These are phyloP conservation scores for Ceratocystiopsis brevicomis DNA, from an alignment of 2,329 filamentous ascomycete genomes.

Conservation along the genomic window DNA sequence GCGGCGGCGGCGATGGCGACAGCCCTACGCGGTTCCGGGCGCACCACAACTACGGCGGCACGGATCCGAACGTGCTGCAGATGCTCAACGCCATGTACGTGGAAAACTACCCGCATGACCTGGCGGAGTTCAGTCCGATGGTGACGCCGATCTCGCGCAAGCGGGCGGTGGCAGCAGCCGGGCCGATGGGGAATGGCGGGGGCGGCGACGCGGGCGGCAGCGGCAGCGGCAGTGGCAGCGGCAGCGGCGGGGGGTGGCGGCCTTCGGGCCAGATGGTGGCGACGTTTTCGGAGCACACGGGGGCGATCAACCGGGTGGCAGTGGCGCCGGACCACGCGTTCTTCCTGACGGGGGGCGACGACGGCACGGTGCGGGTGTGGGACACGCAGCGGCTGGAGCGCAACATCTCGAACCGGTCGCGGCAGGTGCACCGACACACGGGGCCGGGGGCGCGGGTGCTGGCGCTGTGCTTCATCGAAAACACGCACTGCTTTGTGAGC, in stretches of 20 bases:
- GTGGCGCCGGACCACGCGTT: slow-evolving; percentile 82
- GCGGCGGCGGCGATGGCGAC: too few species aligned
- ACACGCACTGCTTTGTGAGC: slow-evolving; percentile 83
- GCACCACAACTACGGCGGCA: slow-evolving; percentile 72
- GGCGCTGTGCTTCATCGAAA: slow-evolving; percentile 76
- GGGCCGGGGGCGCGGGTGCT: slow-evolving; percentile 51
- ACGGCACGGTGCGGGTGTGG: slow-evolving; percentile 84
- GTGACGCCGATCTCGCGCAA: slow-evolving; percentile 48
- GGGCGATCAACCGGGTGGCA: slow-evolving; percentile 61
- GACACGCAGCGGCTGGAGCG: slow-evolving; percentile 77
- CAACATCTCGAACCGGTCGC: slow-evolving; percentile 72
- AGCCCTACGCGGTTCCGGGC: slow-evolving; percentile 32
- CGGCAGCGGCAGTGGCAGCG: slow-evolving; percentile 14
- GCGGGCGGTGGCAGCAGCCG: slow-evolving; percentile 27
- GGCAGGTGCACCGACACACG: slow-evolving; percentile 66
- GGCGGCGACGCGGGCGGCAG: too few species aligned
- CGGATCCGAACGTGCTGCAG: slow-evolving; percentile 46
- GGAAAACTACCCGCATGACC: slow-evolving; percentile 47
- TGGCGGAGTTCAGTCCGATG: slow-evolving; percentile 58
- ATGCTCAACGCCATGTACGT: slow-evolving; percentile 74
- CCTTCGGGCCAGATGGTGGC: slow-evolving; percentile 72
- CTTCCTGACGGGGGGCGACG: slow-evolving; percentile 84
- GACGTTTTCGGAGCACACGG: slow-evolving; percentile 73
- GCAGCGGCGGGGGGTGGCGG: slow-evolving; percentile 44
- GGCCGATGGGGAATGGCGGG: too few species aligned